Conservation (phyloP, 2,329 filamentous ascomycete species). For the Onygenales sp. region DNA sequence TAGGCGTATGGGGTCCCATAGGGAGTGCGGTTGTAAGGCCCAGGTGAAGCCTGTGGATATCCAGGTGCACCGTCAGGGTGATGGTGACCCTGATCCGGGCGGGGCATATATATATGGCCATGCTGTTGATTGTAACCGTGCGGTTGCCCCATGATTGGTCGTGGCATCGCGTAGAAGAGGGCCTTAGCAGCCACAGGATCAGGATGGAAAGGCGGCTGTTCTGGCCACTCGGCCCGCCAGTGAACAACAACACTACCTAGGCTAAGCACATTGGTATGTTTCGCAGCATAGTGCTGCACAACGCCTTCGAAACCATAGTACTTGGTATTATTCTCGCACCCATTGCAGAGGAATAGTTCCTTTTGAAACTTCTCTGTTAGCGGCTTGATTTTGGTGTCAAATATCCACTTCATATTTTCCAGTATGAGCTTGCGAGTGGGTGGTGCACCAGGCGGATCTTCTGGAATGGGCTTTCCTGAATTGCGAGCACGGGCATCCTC, state of each 20-base stretch:
- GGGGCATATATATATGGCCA: constrained; percentile 10
- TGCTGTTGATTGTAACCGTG: constrained; percentile 11
- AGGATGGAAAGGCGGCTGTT: constrained; percentile 60
- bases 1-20: constrained; percentile 23
- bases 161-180: constrained; percentile 25
- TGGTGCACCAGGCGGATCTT: constrained; percentile 45
- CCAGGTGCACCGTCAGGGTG: constrained; percentile 5
- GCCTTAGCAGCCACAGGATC: constrained; percentile 43
- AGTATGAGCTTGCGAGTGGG: constrained; percentile 57
- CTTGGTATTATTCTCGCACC: constrained; percentile 54
- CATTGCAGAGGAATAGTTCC: constrained; percentile 66
- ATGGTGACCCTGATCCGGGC: constrained; percentile 10
- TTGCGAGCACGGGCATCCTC: constrained; percentile 41
- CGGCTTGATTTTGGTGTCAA: constrained; percentile 65
- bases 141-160: constrained; percentile 13
- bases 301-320: constrained; percentile 69
- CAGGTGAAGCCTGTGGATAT: constrained; percentile 15
- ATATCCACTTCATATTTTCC: constrained; percentile 82
- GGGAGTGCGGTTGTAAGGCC: constrained; percentile 22
- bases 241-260: constrained; percentile 62
- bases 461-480: constrained; percentile 35
- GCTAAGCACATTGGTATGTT: constrained; percentile 64
- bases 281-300: constrained; percentile 74
- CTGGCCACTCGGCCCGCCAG: constrained; percentile 76
- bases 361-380: constrained; percentile 56